Conservation (phyloP, 169 alveolate species). For the Plasmodium ovale region DNA sequence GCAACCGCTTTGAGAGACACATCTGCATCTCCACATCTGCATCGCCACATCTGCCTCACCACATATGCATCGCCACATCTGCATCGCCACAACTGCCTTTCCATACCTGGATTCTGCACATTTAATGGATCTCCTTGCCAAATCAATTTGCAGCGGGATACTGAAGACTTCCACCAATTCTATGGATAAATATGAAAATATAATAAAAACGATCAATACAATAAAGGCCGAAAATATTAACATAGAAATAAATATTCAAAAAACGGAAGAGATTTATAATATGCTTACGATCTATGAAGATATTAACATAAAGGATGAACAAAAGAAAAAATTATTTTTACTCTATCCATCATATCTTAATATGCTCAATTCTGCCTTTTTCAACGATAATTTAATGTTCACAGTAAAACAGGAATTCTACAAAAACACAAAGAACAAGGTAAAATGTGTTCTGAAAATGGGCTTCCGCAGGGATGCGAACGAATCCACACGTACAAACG, state of each 20-base stretch:
- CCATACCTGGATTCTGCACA: too few species aligned
- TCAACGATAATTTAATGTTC: conserved; percentile 69
- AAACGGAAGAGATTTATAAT: conserved; percentile 71
- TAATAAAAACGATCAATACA: conserved; percentile 73
- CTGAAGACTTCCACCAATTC: conserved; percentile 48
- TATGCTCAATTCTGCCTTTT: conserved; percentile 71
- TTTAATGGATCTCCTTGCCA: too few species aligned
- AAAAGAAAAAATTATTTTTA: conserved; percentile 30
- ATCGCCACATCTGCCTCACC: too few species aligned
- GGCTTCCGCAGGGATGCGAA: neutral
- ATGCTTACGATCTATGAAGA: conserved; percentile 59
- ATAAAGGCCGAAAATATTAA: conserved; percentile 67
- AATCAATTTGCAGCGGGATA: conserved; percentile 15
- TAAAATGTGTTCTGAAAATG: neutral
- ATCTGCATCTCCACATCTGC: too few species aligned
- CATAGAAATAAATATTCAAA: conserved; percentile 72
- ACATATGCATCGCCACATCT: neutral
- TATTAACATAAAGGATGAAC: conserved; percentile 68
- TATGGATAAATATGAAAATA: conserved; percentile 72
- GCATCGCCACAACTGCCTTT: too few species aligned
- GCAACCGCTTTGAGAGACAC: too few species aligned
- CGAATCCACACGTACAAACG: neutral
- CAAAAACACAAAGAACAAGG: conserved; percentile 70
- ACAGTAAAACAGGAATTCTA: conserved; percentile 68
- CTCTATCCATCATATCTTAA: conserved; percentile 45